These are phyloP conservation scores for Teunomyces funiuensis DNA, from an alignment of 805 yeast species.

Conservation along the genomic window DNA sequence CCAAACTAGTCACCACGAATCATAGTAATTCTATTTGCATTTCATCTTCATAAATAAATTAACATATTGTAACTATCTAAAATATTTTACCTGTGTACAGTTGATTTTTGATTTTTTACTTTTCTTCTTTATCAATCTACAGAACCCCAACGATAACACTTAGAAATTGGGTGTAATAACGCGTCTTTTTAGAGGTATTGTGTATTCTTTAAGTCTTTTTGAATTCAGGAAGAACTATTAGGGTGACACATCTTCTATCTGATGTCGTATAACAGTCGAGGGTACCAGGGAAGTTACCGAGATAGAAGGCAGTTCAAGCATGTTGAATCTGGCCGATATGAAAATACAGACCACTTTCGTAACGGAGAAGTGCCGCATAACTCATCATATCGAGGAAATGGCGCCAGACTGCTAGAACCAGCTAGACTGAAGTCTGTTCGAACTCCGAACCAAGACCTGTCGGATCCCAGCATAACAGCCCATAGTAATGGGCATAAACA, in stretches of 20 bases:
- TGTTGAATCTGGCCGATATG: constrained; percentile 3
- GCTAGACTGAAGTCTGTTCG: neutral
- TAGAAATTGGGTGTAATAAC: neutral
- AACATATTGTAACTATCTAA: neutral
- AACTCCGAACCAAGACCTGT: neutral
- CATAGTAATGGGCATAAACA: neutral
- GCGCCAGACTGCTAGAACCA: neutral
- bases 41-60: constrained; percentile 1
- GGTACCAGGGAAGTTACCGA: constrained; percentile 2
- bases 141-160: neutral
- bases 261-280: constrained; percentile 4
- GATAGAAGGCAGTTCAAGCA: constrained; percentile 4
- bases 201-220: neutral
- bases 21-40: constrained; percentile 1
- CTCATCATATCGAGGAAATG: neutral
- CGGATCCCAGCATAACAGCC: neutral
- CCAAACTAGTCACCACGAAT: constrained; percentile 1
- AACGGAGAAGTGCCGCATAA: neutral
- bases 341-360: neutral
- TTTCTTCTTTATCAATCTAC: neutral
- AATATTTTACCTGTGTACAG: neutral
- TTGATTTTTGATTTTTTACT: neutral
- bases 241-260: neutral
- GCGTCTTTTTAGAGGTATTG: constrained; percentile 1
- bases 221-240: neutral